Evolutionary conservation across 805 yeast genomes (phyloP).

Genomic region (Lipomyces mesembrius): DNA sequence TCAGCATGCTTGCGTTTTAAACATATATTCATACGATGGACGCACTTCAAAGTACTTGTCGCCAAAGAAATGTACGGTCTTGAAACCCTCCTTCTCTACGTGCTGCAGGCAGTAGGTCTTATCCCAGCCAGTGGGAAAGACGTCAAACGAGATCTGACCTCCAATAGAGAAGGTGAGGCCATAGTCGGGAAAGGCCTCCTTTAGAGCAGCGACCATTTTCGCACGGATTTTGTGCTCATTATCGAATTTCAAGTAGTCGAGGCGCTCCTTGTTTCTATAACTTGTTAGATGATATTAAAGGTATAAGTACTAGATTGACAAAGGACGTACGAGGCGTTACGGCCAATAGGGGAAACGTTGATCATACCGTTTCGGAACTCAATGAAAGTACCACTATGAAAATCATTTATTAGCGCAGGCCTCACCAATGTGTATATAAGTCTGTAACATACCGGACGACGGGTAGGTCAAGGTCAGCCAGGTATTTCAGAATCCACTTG

Average conservation of each 20-base stretch:
- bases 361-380: conserved; percentile 99
- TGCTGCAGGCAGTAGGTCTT: conserved; percentile 97
- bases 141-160: conserved; percentile 98
- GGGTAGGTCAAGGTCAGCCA: conserved; percentile 86
- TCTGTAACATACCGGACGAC: conserved; percentile 65
- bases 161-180: conserved; percentile 96
- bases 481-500: conserved; percentile 81
- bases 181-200: conserved; percentile 77
- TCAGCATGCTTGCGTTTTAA: neutral
- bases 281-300: neutral
- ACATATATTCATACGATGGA: neutral
- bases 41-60: conserved; percentile 76
- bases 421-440: neutral
- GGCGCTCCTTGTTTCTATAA: conserved; percentile 74
- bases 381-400: conserved; percentile 78
- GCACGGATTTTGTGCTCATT: conserved; percentile 79
- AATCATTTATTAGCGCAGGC: neutral
- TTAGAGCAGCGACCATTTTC: conserved; percentile 81
- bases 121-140: conserved; percentile 99
- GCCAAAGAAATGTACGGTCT: conserved; percentile 95
- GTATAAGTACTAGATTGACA: neutral
- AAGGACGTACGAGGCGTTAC: conserved; percentile 73
- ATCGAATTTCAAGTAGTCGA: conserved; percentile 87
- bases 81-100: conserved; percentile 81
- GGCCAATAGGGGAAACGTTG: conserved; percentile 96